Percentiles rank a stretch among this genome's conserved stretches.
These are phyloP conservation scores for Citrus inodora DNA, from an alignment of 345 rosid species.

Conservation along the genomic window DNA sequence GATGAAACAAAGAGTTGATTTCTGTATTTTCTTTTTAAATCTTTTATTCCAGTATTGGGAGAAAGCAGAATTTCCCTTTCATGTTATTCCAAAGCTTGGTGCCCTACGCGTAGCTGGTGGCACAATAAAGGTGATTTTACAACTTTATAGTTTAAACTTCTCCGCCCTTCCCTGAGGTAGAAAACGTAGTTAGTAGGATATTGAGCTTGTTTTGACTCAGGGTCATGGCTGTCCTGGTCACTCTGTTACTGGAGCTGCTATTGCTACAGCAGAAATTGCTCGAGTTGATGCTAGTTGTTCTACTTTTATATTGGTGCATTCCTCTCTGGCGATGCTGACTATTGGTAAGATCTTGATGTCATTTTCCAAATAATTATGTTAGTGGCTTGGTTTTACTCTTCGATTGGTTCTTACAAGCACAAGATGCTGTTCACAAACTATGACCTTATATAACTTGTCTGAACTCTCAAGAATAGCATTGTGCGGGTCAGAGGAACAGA, in stretches of 20 bases:
- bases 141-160: not conserved
- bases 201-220: slow-evolving; percentile 38
- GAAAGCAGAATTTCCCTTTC: slow-evolving; percentile 95
- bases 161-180: not conserved
- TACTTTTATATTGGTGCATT: slow-evolving; percentile 85
- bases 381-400: not conserved
- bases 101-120: slow-evolving; percentile 70
- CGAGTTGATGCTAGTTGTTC: slow-evolving; percentile 97
- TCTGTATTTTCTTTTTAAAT: not conserved
- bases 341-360: slow-evolving; percentile 55
- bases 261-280: slow-evolving; percentile 71
- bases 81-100: slow-evolving; percentile 72
- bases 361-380: not conserved
- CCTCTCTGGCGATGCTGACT: slow-evolving; percentile 93
- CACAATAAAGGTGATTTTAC: slow-evolving; percentile 69
- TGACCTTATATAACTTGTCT: slow-evolving; percentile 17
- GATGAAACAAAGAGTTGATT: not conserved
- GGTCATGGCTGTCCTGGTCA: slow-evolving; percentile 95
- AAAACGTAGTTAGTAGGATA: slow-evolving; percentile 5
- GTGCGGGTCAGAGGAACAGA: slow-evolving; percentile 93
- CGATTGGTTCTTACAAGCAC: not conserved
- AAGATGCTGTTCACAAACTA: not conserved
- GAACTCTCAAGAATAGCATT: slow-evolving; percentile 53
- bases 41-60: slow-evolving; percentile 72
- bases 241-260: slow-evolving; percentile 66